Conservation (phyloP, 164 flowering plant genomes). For the Chimonanthus salicifolius region DNA sequence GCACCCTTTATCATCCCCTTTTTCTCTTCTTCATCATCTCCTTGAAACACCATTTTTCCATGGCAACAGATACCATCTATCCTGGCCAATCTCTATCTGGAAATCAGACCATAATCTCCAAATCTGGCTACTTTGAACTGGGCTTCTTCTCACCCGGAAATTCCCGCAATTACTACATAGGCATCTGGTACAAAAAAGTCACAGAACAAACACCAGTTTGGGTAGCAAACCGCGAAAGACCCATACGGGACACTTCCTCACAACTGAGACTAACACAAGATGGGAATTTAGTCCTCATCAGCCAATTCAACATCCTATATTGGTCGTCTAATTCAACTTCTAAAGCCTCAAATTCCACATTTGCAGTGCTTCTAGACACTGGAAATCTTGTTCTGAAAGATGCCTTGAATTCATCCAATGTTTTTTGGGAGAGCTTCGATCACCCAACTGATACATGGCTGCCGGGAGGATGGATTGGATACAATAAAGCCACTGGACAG, state of each 20-base stretch:
- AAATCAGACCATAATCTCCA: too few species aligned
- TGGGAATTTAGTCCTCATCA: constrained; percentile 19
- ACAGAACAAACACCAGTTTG: too few species aligned
- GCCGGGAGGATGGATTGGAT: constrained; percentile 41
- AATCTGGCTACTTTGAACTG: too few species aligned
- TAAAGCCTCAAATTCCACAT: constrained; percentile 5
- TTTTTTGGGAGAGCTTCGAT: constrained; percentile 70
- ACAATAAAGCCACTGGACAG: constrained; percentile 23
- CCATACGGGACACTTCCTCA: not conserved
- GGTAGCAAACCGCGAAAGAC: too few species aligned
- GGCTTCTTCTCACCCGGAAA: too few species aligned
- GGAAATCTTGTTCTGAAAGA: constrained; percentile 31
- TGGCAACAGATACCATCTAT: too few species aligned
- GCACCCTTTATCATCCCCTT: too few species aligned
- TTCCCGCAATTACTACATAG: too few species aligned
- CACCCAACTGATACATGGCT: constrained; percentile 56
- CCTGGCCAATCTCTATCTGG: too few species aligned
- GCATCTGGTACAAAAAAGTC: too few species aligned
- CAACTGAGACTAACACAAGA: constrained; percentile 16
- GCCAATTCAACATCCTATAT: constrained; percentile 8
- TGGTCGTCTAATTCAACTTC: constrained; percentile 30
- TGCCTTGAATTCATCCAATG: constrained; percentile 14
- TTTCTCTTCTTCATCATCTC: too few species aligned
- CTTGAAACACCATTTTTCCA: too few species aligned
- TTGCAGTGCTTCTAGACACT: constrained; percentile 22